A percentile compares a stretch with the other conserved stretches of the same genome.
phyloP scores from a whole-genome alignment of 441 rosid species.

The Erysimum cheiri region DNA sequence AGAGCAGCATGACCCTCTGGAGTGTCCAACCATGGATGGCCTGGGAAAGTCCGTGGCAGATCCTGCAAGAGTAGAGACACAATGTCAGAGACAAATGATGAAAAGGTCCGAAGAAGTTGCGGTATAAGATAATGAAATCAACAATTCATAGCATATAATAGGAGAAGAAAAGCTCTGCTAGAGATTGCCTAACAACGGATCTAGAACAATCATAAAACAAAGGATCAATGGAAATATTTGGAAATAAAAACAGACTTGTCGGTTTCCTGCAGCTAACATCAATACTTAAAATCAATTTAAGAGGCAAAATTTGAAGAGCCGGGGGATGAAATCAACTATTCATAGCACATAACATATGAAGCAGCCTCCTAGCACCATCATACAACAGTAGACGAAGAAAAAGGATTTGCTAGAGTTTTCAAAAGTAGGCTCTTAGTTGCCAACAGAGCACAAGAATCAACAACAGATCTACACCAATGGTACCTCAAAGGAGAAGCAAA shows the following conservation, averaged over 20 bases:
- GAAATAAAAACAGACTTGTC: not conserved
- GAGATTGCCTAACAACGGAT: slow-evolving; percentile 10
- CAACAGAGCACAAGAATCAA: slow-evolving; percentile 21
- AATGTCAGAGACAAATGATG: not conserved
- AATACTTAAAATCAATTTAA: not conserved
- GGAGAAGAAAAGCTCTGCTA: not conserved
- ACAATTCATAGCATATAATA: not conserved
- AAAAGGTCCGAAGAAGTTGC: slow-evolving; percentile 1
- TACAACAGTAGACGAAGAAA: not conserved
- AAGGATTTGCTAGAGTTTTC: not conserved
- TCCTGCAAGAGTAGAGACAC: slow-evolving; percentile 59
- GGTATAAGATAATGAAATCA: not conserved
- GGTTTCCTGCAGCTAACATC: not conserved
- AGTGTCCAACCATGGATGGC: slow-evolving; percentile 99
- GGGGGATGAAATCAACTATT: slow-evolving; percentile 4
- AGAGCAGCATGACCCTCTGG: slow-evolving; percentile 93
- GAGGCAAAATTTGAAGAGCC: slow-evolving; percentile 6
- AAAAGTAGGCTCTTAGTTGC: slow-evolving; percentile 8
- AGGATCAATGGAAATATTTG: not conserved
- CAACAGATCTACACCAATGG: slow-evolving; percentile 14
- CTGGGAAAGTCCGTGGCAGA: slow-evolving; percentile 95
- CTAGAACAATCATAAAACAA: slow-evolving; percentile 1
- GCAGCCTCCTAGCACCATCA: slow-evolving; percentile 18
- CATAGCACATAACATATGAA: not conserved
- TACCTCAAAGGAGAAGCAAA: not conserved